Evolutionary conservation across 495 filamentous ascomycete species (phyloP).

Genomic region (Trichoderma erinaceum): DNA sequence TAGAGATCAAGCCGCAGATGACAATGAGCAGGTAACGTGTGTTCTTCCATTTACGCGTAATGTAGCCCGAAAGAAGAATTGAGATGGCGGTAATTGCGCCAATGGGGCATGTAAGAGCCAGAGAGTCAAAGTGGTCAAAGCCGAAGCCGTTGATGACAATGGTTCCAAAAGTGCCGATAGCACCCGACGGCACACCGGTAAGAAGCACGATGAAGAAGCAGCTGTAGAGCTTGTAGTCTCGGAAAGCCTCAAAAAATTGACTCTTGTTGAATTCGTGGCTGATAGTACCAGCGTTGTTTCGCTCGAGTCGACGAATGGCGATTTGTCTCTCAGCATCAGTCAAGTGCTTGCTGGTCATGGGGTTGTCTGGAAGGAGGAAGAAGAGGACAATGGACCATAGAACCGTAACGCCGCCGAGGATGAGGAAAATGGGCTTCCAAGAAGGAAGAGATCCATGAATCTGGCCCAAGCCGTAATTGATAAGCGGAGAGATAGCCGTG

Average conservation of each 20-base stretch:
- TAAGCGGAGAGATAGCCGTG: slow-evolving; percentile 40
- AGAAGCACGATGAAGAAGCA: slow-evolving; percentile 31
- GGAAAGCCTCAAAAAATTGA: slow-evolving; percentile 41
- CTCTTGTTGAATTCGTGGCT: slow-evolving; percentile 40
- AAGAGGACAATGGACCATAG: slow-evolving; percentile 35
- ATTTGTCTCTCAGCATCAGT: slow-evolving; percentile 36
- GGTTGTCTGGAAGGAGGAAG: slow-evolving; percentile 34
- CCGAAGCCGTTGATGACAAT: slow-evolving; percentile 43
- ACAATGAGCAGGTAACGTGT: slow-evolving; percentile 18
- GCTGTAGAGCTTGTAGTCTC: slow-evolving; percentile 41
- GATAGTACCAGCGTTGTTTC: slow-evolving; percentile 36
- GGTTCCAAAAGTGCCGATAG: slow-evolving; percentile 32
- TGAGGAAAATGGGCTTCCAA: slow-evolving; percentile 38
- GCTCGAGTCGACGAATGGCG: slow-evolving; percentile 33
- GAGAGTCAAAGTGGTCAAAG: slow-evolving; percentile 38
- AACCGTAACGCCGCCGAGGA: slow-evolving; percentile 34
- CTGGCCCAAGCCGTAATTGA: slow-evolving; percentile 47
- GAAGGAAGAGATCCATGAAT: slow-evolving; percentile 36
- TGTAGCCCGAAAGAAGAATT: slow-evolving; percentile 30
- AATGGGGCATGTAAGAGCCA: slow-evolving; percentile 37
- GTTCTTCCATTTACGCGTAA: slow-evolving; percentile 24
- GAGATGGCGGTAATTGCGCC: slow-evolving; percentile 35
- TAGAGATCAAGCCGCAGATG: slow-evolving; percentile 20
- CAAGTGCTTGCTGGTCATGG: slow-evolving; percentile 35
- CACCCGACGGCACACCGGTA: slow-evolving; percentile 40